Evolutionary conservation across 2,329 filamentous ascomycete genomes (phyloP), one percentile per base, ranked within the genome.

Genomic region (Epichloe amarillans): DNA sequence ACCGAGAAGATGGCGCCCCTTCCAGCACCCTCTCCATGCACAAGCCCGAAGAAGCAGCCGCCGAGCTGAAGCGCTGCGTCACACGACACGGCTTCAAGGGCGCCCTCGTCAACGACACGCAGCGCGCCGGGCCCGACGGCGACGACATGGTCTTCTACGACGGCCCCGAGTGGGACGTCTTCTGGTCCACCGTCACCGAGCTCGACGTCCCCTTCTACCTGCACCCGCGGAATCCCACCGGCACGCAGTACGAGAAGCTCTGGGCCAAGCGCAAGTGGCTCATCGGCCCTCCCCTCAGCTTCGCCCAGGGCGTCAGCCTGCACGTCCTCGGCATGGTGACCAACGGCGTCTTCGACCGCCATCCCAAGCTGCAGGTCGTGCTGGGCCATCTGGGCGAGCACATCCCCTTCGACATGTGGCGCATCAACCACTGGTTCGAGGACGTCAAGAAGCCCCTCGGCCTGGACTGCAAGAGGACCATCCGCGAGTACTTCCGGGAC

Each of bases 111-210:
- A 82, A 82, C 58, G 77, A 83, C 59, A 77, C 72, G 2, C 81
- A 84, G 59, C 73, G 75, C 30, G 71, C 76, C 15, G 79, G 78
- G 3, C 55, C 66, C 0, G 75, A 81, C 52, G 79, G 79, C 38
- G 77, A 82, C 51, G 72, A 73, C 23, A 76, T 80, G 69, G 67
- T 83, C 60, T 84, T 83, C 66, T 84, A 83, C 64, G 82, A 84
- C 58, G 67, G 72, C 8, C 69, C 74, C 0, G 72, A 76, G 53
- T 85, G 75, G 71, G 77, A 81, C 55, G 62, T 73, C 21, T 83
- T 84, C 69, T 84, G 80, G 80, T 59, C 69, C 12, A 74, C 72
- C 0, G 71, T 74, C 8, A 70, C 69, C 1, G 75, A 82, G 42
- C 72, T 84, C 0, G 76, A 83, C 51, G 79, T 83, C 0, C 80